These are phyloP conservation scores for Schizopora paradoxa DNA, from an alignment of 1,284 basidiomycete species.

Conservation along the genomic window DNA sequence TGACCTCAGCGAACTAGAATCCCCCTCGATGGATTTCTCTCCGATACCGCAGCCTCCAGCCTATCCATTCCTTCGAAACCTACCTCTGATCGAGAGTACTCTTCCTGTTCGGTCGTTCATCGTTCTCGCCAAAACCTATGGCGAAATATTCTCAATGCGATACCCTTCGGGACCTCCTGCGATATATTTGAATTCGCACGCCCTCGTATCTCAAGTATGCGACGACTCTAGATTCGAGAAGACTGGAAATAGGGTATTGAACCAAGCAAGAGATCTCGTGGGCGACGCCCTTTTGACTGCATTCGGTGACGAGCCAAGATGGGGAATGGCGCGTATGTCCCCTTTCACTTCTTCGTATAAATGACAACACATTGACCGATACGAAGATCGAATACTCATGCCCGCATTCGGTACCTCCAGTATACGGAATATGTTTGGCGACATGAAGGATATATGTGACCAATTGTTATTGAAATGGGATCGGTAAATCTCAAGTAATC, in stretches of 20 bases:
- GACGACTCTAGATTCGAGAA: constrained; percentile 45
- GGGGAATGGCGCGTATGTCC: constrained; percentile 41
- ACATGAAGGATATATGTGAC: constrained; percentile 44
- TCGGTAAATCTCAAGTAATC: constrained; percentile 27
- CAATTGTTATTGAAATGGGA: constrained; percentile 47
- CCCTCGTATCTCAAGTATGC: constrained; percentile 39
- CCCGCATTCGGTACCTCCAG: constrained; percentile 45
- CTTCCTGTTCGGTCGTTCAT: constrained; percentile 35
- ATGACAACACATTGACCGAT: too few species aligned
- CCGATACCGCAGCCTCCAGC: constrained; percentile 38
- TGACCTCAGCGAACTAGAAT: too few species aligned
- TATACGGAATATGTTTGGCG: constrained; percentile 44
- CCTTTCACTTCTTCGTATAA: too few species aligned
- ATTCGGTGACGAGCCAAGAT: constrained; percentile 40
- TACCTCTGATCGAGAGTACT: constrained; percentile 33
- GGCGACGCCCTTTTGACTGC: constrained; percentile 45
- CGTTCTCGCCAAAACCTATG: constrained; percentile 40
- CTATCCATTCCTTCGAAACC: constrained; percentile 43
- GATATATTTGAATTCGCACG: constrained; percentile 33
- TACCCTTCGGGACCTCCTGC: constrained; percentile 33
- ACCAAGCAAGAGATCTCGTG: constrained; percentile 36
- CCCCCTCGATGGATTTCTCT: too few species aligned
- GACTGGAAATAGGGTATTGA: constrained; percentile 30
- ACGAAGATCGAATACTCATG: constrained; percentile 46
- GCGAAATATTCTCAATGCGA: constrained; percentile 41